Evolutionary conservation across 2,329 filamentous ascomycete genomes (phyloP), one percentile per base, ranked within the genome.

Genomic region (Colletotrichum musicola): DNA sequence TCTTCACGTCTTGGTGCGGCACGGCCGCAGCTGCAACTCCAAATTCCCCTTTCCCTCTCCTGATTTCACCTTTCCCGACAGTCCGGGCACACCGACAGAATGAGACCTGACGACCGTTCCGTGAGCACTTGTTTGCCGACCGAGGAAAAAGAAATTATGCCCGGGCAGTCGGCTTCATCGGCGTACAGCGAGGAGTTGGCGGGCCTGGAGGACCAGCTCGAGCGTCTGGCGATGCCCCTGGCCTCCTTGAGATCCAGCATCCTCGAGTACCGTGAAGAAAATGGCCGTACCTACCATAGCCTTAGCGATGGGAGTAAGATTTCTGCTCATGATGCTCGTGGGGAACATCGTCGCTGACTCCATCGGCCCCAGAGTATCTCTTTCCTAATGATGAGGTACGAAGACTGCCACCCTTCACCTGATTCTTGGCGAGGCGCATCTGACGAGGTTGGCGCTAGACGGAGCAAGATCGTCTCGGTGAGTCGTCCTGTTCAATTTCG

Each of bases 261-360:
- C 3, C 16, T 65, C 20, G 40, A 67, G 22, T 68, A 61, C 12
- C 30, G 64, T 13, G 46, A 12, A 22, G 68, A 68, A 12, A 70
- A 70, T 6, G 68, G 68, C 2, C 47, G 68, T 12, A 70, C 68
- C 5, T 70, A 70, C 6, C 62, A 61, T 50, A 71, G 77, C 2
- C 77, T 60, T 1, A 57, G 68, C 12, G 68, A 66, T 9, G 68
- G 64, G 2, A 70, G 68, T 64, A 5, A 40, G 65, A 44, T n/a
- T 2, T 16, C 14, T 16, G 3, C 12, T 42, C 9, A 6, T 2
- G 25, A 22, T 6, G 4, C 35, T n/a, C 7, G 14, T 30, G 16
- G 13, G 35, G n/a, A 42, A 18, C 6, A 14, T 35, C 6, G 6
- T 35, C 30, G 6, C n/a, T 4, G 22, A 51, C 16, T 10, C 7